These are phyloP conservation scores for Fusarium torreyae DNA, from an alignment of 2,329 filamentous ascomycete genomes.

Conservation along the genomic window DNA sequence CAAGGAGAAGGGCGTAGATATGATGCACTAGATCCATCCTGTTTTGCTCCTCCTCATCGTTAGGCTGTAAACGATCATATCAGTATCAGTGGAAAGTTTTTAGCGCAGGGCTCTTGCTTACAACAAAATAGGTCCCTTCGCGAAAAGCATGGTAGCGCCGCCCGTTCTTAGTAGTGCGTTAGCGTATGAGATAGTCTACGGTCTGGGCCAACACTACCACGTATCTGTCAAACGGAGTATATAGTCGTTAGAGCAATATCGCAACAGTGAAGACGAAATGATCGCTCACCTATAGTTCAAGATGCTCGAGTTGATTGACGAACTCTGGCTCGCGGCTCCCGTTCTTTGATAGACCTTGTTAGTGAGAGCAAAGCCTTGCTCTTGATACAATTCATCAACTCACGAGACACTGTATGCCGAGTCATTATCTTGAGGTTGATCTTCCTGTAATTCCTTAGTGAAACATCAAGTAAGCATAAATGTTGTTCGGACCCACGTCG, in stretches of 20 bases:
- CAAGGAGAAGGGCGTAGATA: constrained; percentile 10
- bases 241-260: not conserved
- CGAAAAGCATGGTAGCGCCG: constrained; percentile 6
- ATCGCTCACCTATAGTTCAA: not conserved
- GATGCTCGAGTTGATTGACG: constrained; percentile 5
- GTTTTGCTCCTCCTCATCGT: constrained; percentile 24
- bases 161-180: not conserved
- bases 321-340: not conserved
- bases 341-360: not conserved
- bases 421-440: not conserved
- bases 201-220: not conserved
- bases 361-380: not conserved
- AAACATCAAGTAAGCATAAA: not conserved
- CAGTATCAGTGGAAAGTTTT: not conserved
- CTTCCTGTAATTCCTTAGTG: not conserved
- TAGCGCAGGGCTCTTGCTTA: not conserved
- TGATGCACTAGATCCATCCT: constrained; percentile 29
- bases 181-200: not conserved
- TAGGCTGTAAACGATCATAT: constrained; percentile 1
- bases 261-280: not conserved
- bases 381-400: not conserved
- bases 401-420: not conserved
- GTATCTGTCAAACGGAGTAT: not conserved
- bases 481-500: not conserved
- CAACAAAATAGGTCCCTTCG: constrained; percentile 1